Percentiles rank a stretch among this genome's conserved stretches.
phyloP scores from a whole-genome alignment of 192 early-diverging fungal species.

The Coemansia sp. region DNA sequence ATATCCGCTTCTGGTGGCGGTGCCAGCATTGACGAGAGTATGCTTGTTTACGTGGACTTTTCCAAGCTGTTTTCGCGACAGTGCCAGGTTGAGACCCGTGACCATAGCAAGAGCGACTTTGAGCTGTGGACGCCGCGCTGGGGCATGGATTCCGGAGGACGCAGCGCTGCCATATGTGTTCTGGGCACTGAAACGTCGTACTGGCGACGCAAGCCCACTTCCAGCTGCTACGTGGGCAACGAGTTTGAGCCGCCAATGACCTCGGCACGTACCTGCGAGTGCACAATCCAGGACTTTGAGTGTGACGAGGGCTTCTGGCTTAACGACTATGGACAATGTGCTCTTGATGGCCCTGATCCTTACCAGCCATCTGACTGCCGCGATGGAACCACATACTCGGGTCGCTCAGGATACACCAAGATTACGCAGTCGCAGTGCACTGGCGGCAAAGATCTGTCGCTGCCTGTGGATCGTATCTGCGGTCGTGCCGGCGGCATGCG shows the following conservation, averaged over 20 bases:
- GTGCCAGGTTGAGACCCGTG: conserved; percentile 54
- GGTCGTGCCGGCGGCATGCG: conserved; percentile 54
- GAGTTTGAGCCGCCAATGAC: conserved; percentile 60
- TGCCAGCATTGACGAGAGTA: conserved; percentile 21
- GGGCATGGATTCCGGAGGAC: conserved; percentile 35
- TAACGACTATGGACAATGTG: conserved; percentile 66
- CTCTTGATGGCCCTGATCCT: conserved; percentile 70
- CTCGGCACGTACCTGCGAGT: conserved; percentile 64
- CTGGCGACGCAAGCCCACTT: conserved; percentile 72
- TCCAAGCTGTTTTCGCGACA: conserved; percentile 35
- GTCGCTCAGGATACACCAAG: conserved; percentile 81
- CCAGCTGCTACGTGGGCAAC: conserved; percentile 68
- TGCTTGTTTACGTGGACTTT: conserved; percentile 66
- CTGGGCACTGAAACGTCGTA: conserved; percentile 64
- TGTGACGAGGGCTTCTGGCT: conserved; percentile 85
- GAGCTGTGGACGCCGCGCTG: conserved; percentile 74
- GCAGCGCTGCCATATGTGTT: conserved; percentile 63
- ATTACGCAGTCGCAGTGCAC: conserved; percentile 72
- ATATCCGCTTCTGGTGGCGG: conserved; percentile 14
- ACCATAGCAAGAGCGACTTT: conserved; percentile 76
- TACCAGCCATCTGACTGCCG: conserved; percentile 71
- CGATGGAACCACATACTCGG: conserved; percentile 63
- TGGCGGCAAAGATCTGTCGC: conserved; percentile 66
- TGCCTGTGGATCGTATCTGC: conserved; percentile 70
- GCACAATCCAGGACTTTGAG: conserved; percentile 79